Conservation (phyloP, 345 rosid genomes). For the Syzygium jambos region DNA sequence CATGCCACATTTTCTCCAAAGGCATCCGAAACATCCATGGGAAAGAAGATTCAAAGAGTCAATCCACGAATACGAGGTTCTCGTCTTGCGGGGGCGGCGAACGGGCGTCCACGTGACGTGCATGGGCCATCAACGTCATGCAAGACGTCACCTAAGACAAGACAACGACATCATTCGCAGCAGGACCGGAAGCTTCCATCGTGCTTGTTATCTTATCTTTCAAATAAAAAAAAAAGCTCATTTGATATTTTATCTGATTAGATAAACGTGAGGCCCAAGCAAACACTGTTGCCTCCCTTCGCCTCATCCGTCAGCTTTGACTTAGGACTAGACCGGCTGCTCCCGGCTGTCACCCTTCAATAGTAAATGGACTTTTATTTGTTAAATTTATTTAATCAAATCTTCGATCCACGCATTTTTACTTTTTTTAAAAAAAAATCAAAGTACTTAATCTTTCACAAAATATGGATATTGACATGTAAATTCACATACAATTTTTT, state of each 20-base stretch:
- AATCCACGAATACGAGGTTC: background rate
- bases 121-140: background rate
- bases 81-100: background rate
- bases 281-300: too few species aligned
- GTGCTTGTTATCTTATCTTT: background rate
- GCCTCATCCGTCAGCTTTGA: too few species aligned
- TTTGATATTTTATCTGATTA: background rate
- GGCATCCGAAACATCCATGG: background rate
- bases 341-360: too few species aligned
- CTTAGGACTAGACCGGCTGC: too few species aligned
- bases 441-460: background rate
- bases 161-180: background rate
- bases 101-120: background rate
- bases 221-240: background rate
- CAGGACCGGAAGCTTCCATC: background rate
- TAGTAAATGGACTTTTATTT: too few species aligned
- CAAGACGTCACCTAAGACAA: background rate
- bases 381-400: background rate
- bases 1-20: too few species aligned
- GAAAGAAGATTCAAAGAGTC: background rate
- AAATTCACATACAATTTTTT: background rate
- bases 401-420: background rate
- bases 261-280: too few species aligned
- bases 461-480: rapidly evolving
- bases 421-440: rapidly evolving